Base-by-base conservation (phyloP, 257 asterid species). In the Paulownia fortunei region DNA sequence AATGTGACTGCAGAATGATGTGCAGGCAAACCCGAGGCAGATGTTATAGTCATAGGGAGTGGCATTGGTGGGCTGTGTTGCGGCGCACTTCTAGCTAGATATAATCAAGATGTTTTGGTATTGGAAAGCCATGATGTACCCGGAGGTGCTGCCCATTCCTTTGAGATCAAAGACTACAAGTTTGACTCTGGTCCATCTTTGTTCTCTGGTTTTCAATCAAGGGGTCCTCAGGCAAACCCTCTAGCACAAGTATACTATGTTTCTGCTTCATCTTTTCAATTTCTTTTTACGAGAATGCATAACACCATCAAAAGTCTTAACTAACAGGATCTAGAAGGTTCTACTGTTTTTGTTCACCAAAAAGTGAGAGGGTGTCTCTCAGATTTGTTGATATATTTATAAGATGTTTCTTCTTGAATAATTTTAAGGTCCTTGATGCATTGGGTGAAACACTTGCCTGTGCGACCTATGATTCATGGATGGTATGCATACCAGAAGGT, bases 181-280 rank as follows among this genome's bases (percentile, higher is more conserved):
- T 95, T 95, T 15, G 98, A 95, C 76, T 95, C 97, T 3, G 99
- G 99, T 23, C 99, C 99, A 3, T 95, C 99, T 81, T 69, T 95
- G 74, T 95, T 91, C 87, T 95, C 98, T 46, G 99, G 99, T 19
- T 92, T 92, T 54, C 97, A 89, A 62, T 92, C 98, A 39, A 83
- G 99, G 87, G 99, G 99, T 71, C 97, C 86, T 59, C 99, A 95
- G 87, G 97, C 98, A 5, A 95, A 95, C 77, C 99, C 99, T 82
- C 91, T 95, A 51, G 97, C 96, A 65, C 98, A 95, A 85, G 99
- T 95, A 88, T 30, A 1, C 58, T 52, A 18, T 65, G 36, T 39
- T 66, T 51, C 16, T 76, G 34, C 71, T 80, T 61, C 70, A 46
- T 69, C 65, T 30, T 26, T 54, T 68, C n/a, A 59, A 8, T 21